Percentiles rank a stretch among this genome's conserved stretches.
Evolutionary conservation across 352 stramenopile genomes (phyloP).

Genomic region (Globisporangium polare): DNA sequence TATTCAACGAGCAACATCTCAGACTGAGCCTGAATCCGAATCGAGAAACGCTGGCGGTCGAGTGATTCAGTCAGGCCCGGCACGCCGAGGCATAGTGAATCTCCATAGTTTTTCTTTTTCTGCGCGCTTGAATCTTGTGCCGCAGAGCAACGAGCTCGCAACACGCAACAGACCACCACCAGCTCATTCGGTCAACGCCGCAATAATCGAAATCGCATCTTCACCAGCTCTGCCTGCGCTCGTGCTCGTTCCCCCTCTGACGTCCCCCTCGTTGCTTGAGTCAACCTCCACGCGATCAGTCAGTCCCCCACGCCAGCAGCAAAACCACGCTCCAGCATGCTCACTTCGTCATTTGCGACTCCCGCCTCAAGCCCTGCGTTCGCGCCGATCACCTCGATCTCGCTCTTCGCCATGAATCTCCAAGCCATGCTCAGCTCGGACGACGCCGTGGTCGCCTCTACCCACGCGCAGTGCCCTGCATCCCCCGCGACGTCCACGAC

Average conservation of each 20-base stretch:
- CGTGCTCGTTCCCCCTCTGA: neutral
- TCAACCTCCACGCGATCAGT: neutral
- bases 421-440: constrained; percentile 35
- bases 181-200: neutral
- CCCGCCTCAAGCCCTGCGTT: constrained; percentile 16
- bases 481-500: constrained; percentile 33
- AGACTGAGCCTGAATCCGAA: constrained; percentile 13
- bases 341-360: constrained; percentile 10
- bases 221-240: neutral
- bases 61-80: neutral
- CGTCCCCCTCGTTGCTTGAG: neutral
- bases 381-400: neutral
- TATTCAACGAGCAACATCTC: neutral
- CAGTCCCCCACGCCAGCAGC: neutral
- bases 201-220: constrained; percentile 10
- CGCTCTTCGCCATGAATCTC: constrained; percentile 33
- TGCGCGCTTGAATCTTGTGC: constrained; percentile 27
- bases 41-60: neutral
- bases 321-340: constrained; percentile 3
- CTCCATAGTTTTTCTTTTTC: constrained; percentile 60
- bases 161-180: neutral
- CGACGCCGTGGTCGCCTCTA: neutral
- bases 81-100: constrained; percentile 18
- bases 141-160: constrained; percentile 12
- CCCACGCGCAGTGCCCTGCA: constrained; percentile 23